Percentiles rank a stretch among this genome's conserved stretches.
Evolutionary conservation across 2,329 filamentous ascomycete genomes (phyloP).

Genomic region (Pseudogymnoascus pannorum): DNA sequence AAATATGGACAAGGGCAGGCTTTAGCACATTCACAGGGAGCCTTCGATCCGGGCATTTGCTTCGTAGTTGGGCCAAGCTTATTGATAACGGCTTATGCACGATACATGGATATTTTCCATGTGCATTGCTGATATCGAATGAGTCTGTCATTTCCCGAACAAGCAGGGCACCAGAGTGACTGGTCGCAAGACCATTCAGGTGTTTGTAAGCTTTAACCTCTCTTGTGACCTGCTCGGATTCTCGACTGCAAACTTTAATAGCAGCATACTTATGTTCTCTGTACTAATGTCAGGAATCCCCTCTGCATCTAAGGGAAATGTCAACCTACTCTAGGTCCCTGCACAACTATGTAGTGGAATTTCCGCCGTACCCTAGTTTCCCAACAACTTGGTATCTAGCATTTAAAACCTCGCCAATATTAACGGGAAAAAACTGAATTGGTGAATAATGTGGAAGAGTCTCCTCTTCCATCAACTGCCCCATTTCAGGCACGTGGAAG

Average conservation of each 20-base stretch:
- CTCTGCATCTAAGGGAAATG: conserved; percentile 12
- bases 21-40: conserved; percentile 17
- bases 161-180: conserved; percentile 29
- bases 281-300: conserved; percentile 13
- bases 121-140: conserved; percentile 31
- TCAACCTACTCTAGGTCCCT: conserved; percentile 17
- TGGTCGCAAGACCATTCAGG: conserved; percentile 25
- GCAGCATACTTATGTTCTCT: conserved; percentile 17
- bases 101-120: conserved; percentile 32
- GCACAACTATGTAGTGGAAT: conserved; percentile 19
- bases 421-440: conserved; percentile 13
- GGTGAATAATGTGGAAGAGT: background rate
- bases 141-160: conserved; percentile 32
- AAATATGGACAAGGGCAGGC: conserved; percentile 11
- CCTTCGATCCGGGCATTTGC: background rate
- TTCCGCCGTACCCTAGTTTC: conserved; percentile 18
- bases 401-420: conserved; percentile 15
- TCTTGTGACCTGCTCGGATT: conserved; percentile 17
- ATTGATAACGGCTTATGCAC: conserved; percentile 38
- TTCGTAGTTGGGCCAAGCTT: conserved; percentile 33
- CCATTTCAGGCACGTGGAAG: background rate
- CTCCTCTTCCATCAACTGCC: background rate
- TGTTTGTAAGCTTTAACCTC: conserved; percentile 38
- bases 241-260: conserved; percentile 15
- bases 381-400: conserved; percentile 17